phyloP scores from a whole-genome alignment of 768 basidiomycete species.

The Podaxis pistillaris region DNA sequence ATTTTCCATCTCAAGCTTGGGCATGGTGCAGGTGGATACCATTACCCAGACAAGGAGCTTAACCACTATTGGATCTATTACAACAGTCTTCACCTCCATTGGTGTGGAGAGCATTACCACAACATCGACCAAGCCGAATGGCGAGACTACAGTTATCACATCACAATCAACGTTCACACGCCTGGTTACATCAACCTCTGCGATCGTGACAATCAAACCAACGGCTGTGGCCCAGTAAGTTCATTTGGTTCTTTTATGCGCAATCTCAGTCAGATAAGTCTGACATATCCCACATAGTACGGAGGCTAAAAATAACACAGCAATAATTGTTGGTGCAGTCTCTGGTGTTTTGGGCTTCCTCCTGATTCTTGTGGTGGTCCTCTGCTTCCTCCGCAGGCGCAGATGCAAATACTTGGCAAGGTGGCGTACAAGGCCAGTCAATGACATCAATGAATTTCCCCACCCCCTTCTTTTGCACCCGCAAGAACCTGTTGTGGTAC shows the following conservation, averaged over 20 bases:
- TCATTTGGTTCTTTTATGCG: too few relatives aligned
- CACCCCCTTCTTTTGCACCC: too few relatives aligned
- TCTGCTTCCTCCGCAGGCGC: constrained; percentile 4
- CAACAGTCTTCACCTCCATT: not conserved
- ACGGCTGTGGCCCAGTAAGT: not conserved
- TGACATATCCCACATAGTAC: not conserved
- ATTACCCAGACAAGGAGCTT: not conserved
- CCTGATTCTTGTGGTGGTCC: not conserved
- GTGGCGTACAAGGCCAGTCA: too few relatives aligned
- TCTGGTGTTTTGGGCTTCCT: not conserved
- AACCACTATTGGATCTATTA: not conserved
- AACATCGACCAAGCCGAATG: not conserved
- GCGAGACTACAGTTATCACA: not conserved
- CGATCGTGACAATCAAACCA: not conserved
- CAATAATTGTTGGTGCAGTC: constrained; percentile 3
- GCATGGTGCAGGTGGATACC: not conserved
- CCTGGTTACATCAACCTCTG: not conserved
- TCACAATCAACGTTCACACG: not conserved
- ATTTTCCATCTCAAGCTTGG: not conserved
- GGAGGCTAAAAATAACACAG: not conserved
- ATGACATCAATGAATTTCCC: too few relatives aligned
- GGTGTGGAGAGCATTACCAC: not conserved
- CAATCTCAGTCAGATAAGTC: not conserved
- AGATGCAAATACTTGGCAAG: not conserved
- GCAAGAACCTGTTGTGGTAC: too few relatives aligned